Base-by-base conservation (phyloP, 2,329 filamentous ascomycete genomes). In the Venturia nashicola region DNA sequence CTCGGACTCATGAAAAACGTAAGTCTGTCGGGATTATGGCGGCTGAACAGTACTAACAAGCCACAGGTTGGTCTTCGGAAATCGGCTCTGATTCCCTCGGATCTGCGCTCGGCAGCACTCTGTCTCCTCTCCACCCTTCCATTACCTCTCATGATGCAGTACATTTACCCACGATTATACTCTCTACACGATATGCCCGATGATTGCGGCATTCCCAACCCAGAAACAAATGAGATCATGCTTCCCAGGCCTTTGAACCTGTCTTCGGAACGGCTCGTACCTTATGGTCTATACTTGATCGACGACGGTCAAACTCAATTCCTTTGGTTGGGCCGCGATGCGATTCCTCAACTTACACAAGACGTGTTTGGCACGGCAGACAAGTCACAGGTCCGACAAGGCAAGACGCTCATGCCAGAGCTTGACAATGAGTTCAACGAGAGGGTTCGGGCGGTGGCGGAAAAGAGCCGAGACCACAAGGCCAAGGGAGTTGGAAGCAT, bases 271-370 rank as follows among this genome's bases (percentile, higher is more conserved):
- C 85, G 89, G 59, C 83, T 99, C 61, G 90, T 91, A 3, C 84
- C 91, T 0, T 96, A 95, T 72, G 94, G 94, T 36, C 79, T 99
- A 20, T 99, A 99, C 76, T 83, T 99, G 65, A 94, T 99, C 70
- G 94, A 99, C 70, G 94, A 99, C 71, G 92, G 92, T 2, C 93
- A 97, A 76, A 97, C 91, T 6, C 94, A 99, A 74, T 99, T 99
- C 82, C 78, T 99, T 59, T 99, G 94, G 94, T 83, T 97, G 23
- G 94, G 94, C 16, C 86, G 92, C 43, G 93, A 99, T 69, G 88
- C 93, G 1, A 91, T 99, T 36, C 91, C 91, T 1, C 91, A 96
- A 72, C 82, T 99, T 40, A 80, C 97, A 48, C 77, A 83, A 62
- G 94, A 99, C 70, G 93, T 97, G 6, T 99, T 99, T 73, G 93